A percentile compares a stretch with the other conserved stretches of the same genome.
phyloP scores from a whole-genome alignment of 306 rosid species.

The Morella rubra region DNA sequence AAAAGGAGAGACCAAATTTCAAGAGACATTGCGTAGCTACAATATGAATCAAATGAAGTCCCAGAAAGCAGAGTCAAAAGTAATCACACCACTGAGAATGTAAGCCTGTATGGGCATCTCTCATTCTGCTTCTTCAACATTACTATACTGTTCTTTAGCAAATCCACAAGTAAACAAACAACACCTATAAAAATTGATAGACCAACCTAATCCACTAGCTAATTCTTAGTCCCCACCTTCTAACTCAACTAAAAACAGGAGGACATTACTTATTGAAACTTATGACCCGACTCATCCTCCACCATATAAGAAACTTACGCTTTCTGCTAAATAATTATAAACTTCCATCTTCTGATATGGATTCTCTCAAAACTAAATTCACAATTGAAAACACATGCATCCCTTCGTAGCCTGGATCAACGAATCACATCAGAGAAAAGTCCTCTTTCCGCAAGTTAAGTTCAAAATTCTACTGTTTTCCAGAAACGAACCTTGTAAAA shows the following conservation, averaged over 20 bases:
- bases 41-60: constrained; percentile 5
- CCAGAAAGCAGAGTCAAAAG: background rate
- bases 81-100: background rate
- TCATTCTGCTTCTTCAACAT: too few species aligned
- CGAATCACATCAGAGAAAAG: background rate
- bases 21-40: background rate
- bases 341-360: constrained; percentile 12
- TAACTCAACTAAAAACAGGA: background rate
- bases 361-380: background rate
- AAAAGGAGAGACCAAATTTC: background rate
- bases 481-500: constrained; percentile 68
- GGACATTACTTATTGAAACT: background rate
- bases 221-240: background rate
- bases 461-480: background rate
- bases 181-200: background rate
- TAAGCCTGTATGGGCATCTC: too few species aligned
- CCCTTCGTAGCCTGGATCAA: constrained; percentile 5
- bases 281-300: background rate
- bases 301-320: background rate
- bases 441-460: background rate
- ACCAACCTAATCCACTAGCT: background rate
- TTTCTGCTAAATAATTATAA: constrained; percentile 3
- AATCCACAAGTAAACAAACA: constrained; percentile 15
- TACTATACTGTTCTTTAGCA: background rate
- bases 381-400: background rate